Evolutionary conservation across 371 early-diverging fungal genomes (phyloP), one percentile per base, ranked within the genome.

Genomic region (Mortierella sp.): DNA sequence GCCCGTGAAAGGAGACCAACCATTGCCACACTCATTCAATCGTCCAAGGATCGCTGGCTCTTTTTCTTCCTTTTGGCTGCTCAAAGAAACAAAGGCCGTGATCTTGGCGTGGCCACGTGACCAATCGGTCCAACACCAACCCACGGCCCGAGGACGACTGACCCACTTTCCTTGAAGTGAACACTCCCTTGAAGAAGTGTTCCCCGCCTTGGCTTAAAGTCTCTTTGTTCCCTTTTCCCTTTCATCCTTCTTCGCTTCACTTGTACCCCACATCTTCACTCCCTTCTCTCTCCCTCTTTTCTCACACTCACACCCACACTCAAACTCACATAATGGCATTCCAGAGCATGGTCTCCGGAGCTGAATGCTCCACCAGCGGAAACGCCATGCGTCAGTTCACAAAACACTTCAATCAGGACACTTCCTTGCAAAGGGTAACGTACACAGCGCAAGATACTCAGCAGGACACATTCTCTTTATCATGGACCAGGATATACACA

Each of bases 331-430:
- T 19, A 70, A 81, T 82, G 82, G 82, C 84, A 42, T 80, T 83
- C 48, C 84, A 83, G 63, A 70, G 79, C 72, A 83, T 83, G 83
- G 79, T 79, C 60, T 77, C 76, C 71, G 85, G 85, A 55, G 91
- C 91, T 71, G 91, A 91, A 63, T 93, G 92, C 80, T 90, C 91
- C 58, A 78, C 91, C n/a, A 90, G 90, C 42, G 85, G 91, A 57
- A 93, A 92, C 74, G 90, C 93, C 16, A 89, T 92, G 90, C 80
- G 88, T 5, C 93, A 93, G 85, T 89, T 93, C 83, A 82, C 91
- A 73, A 93, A 93, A 78, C 91, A 91, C 79, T 92, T 92, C 71
- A 82, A 84, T 73, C 88, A 91, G 68, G 90, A 93, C 80, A 87
- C 89, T 44, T 90, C 91, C 8, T 75, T 91, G 73, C 91, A 92